Conservation (phyloP, 129 eudicot genomes). For the Pseudognaphalium luteoalbum region DNA sequence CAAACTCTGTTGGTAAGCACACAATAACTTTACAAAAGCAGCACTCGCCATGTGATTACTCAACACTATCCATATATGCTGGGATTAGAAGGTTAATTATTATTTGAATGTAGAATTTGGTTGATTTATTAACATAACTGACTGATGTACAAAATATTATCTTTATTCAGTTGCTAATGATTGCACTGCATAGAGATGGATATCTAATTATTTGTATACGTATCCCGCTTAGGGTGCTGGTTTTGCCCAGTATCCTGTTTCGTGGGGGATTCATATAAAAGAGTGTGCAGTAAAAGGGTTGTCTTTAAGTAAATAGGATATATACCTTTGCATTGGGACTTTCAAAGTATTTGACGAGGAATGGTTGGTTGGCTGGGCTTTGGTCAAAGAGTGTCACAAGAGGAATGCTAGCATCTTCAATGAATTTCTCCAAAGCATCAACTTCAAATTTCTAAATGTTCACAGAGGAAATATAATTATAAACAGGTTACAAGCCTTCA, state of each 20-base stretch:
- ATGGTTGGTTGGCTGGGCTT: slow-evolving; percentile 59
- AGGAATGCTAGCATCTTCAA: slow-evolving; percentile 57
- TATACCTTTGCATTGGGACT: slow-evolving; percentile 59
- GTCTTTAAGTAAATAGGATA: background rate
- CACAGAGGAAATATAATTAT: slow-evolving; percentile 15
- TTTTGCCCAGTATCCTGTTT: background rate
- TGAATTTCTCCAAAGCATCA: slow-evolving; percentile 74
- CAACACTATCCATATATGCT: background rate
- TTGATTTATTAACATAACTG: background rate
- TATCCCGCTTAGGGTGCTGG: background rate
- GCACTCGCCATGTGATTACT: background rate
- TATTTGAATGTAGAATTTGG: background rate
- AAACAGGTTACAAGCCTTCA: background rate
- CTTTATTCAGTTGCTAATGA: background rate
- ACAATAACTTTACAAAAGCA: background rate
- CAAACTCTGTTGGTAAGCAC: slow-evolving; percentile 4
- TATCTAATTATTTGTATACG: background rate
- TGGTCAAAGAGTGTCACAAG: slow-evolving; percentile 51
- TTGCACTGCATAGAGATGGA: background rate
- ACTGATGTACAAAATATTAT: background rate
- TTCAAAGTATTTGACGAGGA: slow-evolving; percentile 53
- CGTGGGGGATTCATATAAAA: background rate
- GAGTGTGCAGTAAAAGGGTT: background rate
- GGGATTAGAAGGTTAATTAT: background rate
- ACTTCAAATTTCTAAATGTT: slow-evolving; percentile 57